Percentiles rank a stretch among this genome's conserved stretches.
phyloP scores from a whole-genome alignment of 2,329 filamentous ascomycete species.

The Neonectria faginata region DNA sequence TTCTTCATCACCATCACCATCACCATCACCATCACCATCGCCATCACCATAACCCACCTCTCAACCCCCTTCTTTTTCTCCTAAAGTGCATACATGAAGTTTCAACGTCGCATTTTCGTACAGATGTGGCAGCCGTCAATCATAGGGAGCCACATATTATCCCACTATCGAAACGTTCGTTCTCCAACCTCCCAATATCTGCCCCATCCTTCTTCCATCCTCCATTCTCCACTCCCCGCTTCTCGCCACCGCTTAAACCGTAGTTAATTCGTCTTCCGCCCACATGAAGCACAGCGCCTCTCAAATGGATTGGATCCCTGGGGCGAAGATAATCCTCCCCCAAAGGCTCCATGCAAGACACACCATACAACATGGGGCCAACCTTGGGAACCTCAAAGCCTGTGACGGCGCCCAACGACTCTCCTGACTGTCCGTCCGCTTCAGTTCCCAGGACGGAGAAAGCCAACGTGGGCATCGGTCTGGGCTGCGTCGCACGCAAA shows the following conservation, averaged over 20 bases:
- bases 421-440: slow-evolving; percentile 2
- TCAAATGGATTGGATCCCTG: slow-evolving; percentile 5
- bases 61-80: slow-evolving; percentile 23
- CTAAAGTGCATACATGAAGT: background rate
- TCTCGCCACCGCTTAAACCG: slow-evolving; percentile 18
- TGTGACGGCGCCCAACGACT: slow-evolving; percentile 9
- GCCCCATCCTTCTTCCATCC: slow-evolving; percentile 5
- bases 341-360: slow-evolving; percentile 38
- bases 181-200: slow-evolving; percentile 19
- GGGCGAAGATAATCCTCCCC: slow-evolving; percentile 6
- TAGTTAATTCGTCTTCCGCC: slow-evolving; percentile 3
- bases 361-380: slow-evolving; percentile 30
- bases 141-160: slow-evolving; percentile 11
- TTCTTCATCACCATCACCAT: background rate
- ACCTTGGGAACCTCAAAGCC: slow-evolving; percentile 15
- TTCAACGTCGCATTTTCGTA: background rate
- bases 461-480: slow-evolving; percentile 19
- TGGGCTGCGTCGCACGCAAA: slow-evolving; percentile 20
- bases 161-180: slow-evolving; percentile 10
- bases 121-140: background rate
- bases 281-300: slow-evolving; percentile 15
- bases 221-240: slow-evolving; percentile 17
- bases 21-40: too few species aligned
- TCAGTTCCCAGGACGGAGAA: slow-evolving; percentile 10
- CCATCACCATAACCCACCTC: background rate